Percentiles rank a stretch among this genome's conserved stretches.
These are phyloP conservation scores for Phaseolus lunatus DNA, from an alignment of 306 rosid species.

Conservation along the genomic window DNA sequence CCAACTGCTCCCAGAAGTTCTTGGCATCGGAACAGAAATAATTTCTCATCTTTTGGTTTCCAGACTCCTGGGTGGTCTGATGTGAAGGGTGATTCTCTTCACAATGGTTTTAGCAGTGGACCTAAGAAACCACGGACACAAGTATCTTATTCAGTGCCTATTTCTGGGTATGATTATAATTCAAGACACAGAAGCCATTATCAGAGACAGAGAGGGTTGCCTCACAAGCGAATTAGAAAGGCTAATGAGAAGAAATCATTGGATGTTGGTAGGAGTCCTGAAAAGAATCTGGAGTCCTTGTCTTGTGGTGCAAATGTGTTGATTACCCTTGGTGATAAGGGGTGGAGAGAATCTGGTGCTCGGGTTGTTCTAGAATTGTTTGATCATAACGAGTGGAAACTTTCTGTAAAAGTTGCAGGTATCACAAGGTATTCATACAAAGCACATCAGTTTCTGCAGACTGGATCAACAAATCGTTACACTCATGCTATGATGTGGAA, in stretches of 20 bases:
- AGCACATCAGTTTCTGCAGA: constrained; percentile 89
- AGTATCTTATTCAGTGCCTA: constrained; percentile 70
- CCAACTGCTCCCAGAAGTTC: constrained; percentile 85
- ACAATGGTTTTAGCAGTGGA: constrained; percentile 70
- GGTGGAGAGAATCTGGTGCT: constrained; percentile 87
- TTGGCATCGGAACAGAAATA: constrained; percentile 64
- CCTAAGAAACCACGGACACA: constrained; percentile 88
- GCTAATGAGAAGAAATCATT: constrained; percentile 67
- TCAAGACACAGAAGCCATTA: constrained; percentile 56
- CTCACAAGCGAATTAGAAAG: constrained; percentile 72
- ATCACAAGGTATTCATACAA: constrained; percentile 70
- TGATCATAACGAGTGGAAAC: constrained; percentile 84
- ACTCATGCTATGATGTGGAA: constrained; percentile 97
- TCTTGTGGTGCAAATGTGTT: constrained; percentile 72
- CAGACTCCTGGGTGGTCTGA: constrained; percentile 70
- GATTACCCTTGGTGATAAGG: constrained; percentile 69
- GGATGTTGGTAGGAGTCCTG: constrained; percentile 56
- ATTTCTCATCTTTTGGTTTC: constrained; percentile 56
- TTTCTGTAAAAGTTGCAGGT: constrained; percentile 73
- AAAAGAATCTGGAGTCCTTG: constrained; percentile 65
- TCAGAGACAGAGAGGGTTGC: constrained; percentile 49
- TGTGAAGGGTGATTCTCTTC: constrained; percentile 61
- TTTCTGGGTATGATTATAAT: constrained; percentile 56
- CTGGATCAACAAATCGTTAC: constrained; percentile 86
- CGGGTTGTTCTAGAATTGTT: constrained; percentile 66